Evolutionary conservation across 805 yeast species (phyloP), one percentile per base, ranked within the genome.

Genomic region (Yamadazyma endophytica): DNA sequence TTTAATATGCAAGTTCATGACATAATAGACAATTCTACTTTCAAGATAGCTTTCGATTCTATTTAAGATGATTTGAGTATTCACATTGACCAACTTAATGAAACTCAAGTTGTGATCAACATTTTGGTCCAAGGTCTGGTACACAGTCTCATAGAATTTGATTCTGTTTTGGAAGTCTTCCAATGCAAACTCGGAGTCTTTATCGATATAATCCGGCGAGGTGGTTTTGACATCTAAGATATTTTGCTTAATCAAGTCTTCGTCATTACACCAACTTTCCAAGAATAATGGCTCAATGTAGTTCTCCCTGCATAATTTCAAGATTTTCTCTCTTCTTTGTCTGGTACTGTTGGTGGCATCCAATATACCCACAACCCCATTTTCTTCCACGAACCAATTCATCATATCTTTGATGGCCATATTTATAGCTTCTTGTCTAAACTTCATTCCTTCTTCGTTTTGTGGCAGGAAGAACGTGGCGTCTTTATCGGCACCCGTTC

Each of bases 1-100:
- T 54, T 86, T 85, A 46, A 88, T 84, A 56, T 89, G 97, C 45
- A 92, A 65, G 52, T 92, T 92, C 96, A 92, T 89, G 24, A 92
- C 86, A 54, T 88, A 92, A 59, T 88, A 92, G 13, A 89, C 97
- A 41, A 92, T 88, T 48, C 97, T 75, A 40, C 92, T 80, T 57
- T 92, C 95, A 48, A 90, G 64, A 54, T 92, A 92, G 15, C 89
- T 78, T 54, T 85, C 87, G 44, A 92, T 88, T 39, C 79, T 72
- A 61, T 92, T 90, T 52, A 90, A 78, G 34, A 92, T 77, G 26
- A 92, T 87, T 54, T 88, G 95, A 32, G 89, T 73, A 41, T 88
- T 85, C 28, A 87, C 88, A 52, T 92, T 88, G 54, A 87, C 78
- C 43, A 92, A 68, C 56, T 88, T 90, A 49, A 89, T 82, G 58